Percentiles rank a stretch among this genome's conserved stretches.
These are phyloP conservation scores for Phanerochaete carnosa DNA, from an alignment of 768 basidiomycete species.

Conservation along the genomic window DNA sequence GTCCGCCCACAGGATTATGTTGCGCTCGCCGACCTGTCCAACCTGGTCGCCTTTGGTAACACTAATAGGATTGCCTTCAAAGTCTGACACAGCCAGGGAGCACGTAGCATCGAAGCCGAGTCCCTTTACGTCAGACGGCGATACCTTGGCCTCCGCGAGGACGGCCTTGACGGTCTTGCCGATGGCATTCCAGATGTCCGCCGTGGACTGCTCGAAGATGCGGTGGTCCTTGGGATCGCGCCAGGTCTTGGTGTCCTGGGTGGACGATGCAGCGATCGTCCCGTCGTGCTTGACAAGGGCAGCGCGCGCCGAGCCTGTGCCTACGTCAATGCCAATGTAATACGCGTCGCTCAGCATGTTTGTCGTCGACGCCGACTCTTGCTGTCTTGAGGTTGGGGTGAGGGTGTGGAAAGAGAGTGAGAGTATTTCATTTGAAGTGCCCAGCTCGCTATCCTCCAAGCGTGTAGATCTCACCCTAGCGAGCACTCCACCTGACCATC, in stretches of 20 bases:
- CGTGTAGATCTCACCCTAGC: not conserved
- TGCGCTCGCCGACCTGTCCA: slow-evolving; percentile 69
- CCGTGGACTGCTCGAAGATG: slow-evolving; percentile 96
- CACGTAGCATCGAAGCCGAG: slow-evolving; percentile 97
- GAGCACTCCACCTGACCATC: not conserved
- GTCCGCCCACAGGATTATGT: slow-evolving; percentile 95
- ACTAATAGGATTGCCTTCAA: slow-evolving; percentile 66
- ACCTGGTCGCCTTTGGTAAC: slow-evolving; percentile 68
- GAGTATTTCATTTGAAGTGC: not conserved
- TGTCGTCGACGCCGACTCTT: not conserved
- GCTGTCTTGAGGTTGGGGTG: not conserved
- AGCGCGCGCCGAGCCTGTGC: slow-evolving; percentile 92
- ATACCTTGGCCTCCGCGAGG: slow-evolving; percentile 51
- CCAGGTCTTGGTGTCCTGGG: slow-evolving; percentile 80
- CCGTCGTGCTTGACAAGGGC: slow-evolving; percentile 72
- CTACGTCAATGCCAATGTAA: slow-evolving; percentile 81
- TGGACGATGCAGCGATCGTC: slow-evolving; percentile 70
- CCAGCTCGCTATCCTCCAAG: not conserved
- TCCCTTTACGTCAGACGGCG: slow-evolving; percentile 70
- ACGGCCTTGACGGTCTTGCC: slow-evolving; percentile 60
- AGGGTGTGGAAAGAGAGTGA: not conserved
- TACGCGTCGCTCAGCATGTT: slow-evolving; percentile 24
- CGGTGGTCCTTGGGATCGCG: slow-evolving; percentile 81
- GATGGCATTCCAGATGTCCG: slow-evolving; percentile 80
- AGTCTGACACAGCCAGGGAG: slow-evolving; percentile 83